A percentile compares a stretch with the other conserved stretches of the same genome.
Conservation (phyloP, 2,329 filamentous ascomycete genomes). For the Chrysoporthe cubensis region DNA sequence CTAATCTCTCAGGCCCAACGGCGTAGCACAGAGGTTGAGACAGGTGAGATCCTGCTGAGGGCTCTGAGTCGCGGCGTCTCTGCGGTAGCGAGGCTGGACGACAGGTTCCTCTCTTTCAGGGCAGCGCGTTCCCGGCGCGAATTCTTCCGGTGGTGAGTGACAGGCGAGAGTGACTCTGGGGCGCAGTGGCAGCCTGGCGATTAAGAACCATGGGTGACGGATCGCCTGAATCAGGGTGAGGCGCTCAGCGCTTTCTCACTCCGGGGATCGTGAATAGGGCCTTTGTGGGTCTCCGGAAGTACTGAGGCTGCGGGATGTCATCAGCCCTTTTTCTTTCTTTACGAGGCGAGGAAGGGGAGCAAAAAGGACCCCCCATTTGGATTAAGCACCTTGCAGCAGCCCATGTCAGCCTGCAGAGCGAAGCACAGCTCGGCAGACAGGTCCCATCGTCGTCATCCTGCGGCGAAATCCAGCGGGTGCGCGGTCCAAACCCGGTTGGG, state of each 20-base stretch:
- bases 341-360: neutral
- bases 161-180: neutral
- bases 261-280: neutral
- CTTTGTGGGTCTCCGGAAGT: neutral
- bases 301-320: neutral
- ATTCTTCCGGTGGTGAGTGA: neutral
- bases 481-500: neutral
- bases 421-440: neutral
- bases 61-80: constrained; percentile 6
- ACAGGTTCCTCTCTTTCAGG: neutral
- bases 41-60: constrained; percentile 1
- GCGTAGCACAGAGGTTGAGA: neutral
- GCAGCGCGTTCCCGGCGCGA: neutral
- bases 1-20: neutral
- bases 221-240: neutral
- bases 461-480: neutral
- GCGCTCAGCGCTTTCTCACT: neutral
- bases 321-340: neutral
- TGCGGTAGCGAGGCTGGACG: neutral
- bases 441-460: constrained; percentile 8
- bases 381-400: neutral
- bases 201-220: too few relatives aligned
- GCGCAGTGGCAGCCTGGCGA: neutral
- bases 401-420: neutral
- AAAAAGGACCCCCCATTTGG: neutral